These are phyloP conservation scores for Erodium texanum DNA, from an alignment of 441 rosid species.

Conservation along the genomic window DNA sequence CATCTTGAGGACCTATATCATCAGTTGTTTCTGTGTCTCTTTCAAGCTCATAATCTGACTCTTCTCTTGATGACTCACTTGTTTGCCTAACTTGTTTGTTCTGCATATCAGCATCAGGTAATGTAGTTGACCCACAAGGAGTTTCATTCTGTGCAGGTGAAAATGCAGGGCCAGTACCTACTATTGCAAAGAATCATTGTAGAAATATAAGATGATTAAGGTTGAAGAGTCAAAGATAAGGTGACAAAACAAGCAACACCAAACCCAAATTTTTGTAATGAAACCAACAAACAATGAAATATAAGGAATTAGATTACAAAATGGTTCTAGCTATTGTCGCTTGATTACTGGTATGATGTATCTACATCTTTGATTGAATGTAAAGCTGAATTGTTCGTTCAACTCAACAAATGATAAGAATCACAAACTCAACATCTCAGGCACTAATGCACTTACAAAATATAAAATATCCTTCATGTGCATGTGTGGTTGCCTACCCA, in stretches of 20 bases:
- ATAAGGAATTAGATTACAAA: not conserved
- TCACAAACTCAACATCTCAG: not conserved
- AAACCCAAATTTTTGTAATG: not conserved
- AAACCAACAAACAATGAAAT: not conserved
- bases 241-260: not conserved
- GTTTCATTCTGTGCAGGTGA: not conserved
- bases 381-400: not conserved
- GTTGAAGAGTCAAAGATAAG: not conserved
- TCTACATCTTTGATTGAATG: not conserved
- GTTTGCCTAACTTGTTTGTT: conserved; percentile 5
- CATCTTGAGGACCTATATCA: not conserved
- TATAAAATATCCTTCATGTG: no score
- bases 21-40: conserved; percentile 2
- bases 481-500: no score
- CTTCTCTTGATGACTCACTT: conserved; percentile 4
- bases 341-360: no score
- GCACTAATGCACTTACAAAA: not conserved
- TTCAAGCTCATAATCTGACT: not conserved
- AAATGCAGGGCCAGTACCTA: not conserved
- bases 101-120: conserved; percentile 2
- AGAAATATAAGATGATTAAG: not conserved
- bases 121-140: not conserved
- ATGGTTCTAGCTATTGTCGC: not conserved
- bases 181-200: not conserved
- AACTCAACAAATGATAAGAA: not conserved